A percentile compares a stretch with the other conserved stretches of the same genome.
These are phyloP conservation scores for Cercophora samala DNA, from an alignment of 495 filamentous ascomycete genomes.

Conservation along the genomic window DNA sequence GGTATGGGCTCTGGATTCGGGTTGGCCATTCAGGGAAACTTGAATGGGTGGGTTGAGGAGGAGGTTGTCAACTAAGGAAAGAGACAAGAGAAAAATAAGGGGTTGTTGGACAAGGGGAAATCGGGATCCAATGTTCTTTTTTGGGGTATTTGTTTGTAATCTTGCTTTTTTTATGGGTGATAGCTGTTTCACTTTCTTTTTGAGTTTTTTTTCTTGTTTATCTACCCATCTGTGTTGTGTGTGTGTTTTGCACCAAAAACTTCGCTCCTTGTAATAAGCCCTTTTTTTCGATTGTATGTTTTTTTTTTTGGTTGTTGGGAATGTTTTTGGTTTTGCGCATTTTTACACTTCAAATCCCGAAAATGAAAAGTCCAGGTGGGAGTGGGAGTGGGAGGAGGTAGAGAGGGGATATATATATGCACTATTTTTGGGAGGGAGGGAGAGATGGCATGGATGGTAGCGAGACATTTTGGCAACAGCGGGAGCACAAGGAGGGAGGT, in stretches of 20 bases:
- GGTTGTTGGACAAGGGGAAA: conserved; percentile 6
- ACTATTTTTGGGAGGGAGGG: neutral
- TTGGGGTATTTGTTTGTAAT: conserved; percentile 16
- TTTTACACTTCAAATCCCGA: conserved; percentile 6
- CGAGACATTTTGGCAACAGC: neutral
- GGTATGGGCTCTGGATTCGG: conserved; percentile 50
- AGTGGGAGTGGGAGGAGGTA: neutral
- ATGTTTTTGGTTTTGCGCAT: conserved; percentile 9
- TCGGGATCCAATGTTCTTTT: conserved; percentile 5
- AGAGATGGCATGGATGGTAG: neutral
- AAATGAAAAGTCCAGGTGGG: neutral
- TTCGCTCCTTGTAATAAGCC: conserved; percentile 30
- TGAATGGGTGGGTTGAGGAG: conserved; percentile 57
- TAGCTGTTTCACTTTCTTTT: conserved; percentile 10
- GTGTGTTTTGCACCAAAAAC: conserved; percentile 11
- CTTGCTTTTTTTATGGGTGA: conserved; percentile 13
- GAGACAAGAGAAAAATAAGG: neutral
- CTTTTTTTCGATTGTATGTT: conserved; percentile 27
- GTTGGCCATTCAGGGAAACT: conserved; percentile 48
- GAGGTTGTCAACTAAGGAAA: conserved; percentile 47
- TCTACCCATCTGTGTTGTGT: conserved; percentile 3
- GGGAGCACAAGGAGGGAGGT: neutral
- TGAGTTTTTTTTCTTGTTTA: conserved; percentile 11
- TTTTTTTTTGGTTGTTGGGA: conserved; percentile 14
- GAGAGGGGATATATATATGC: neutral